Evolutionary conservation across 2,329 filamentous ascomycete species (phyloP), one percentile per base, ranked within the genome.

Genomic region (Colletotrichum cuscutae): DNA sequence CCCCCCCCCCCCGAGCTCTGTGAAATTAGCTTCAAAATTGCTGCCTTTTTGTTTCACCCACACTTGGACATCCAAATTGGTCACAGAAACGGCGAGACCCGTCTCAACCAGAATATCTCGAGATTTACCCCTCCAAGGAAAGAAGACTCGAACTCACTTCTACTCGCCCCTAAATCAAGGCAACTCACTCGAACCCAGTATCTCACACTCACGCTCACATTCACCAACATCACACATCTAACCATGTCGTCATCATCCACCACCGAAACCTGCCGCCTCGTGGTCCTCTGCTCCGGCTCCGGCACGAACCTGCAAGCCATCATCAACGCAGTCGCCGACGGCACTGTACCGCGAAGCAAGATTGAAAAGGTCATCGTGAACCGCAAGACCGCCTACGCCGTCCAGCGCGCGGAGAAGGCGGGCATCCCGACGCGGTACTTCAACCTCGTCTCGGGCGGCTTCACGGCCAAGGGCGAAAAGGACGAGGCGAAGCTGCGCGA

Each of bases 301-400:
- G 94, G 94, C 77, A 91, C 92, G 52, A 96, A 96, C 80, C 90
- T 95, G 24, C 93, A 96, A 85, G 93, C 93, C 70, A 87, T 97
- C 63, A 85, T 89, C 57, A 86, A 89, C 75, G 85, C 83, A 56
- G 80, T 85, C 30, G 78, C 82, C 7, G 77, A 80, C 4, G 84
- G 81, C 3, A 75, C 76, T 37, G 85, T 89, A 26, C 79, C 80
- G 7, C 76, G 82, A 57, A 84, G 84, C 66, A 78, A 79, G 28
- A 88, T 90, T 73, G 79, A 84, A 49, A 82, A 81, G 54, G 82
- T 90, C 42, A 80, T 86, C 22, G 84, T 86, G 12, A 89, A 89
- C 78, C 82, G 86, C 42, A 83, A 81, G 73, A 86, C 81, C 22
- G 87, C 87, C 5, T 85, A 82, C 70, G 86, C 87, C 1, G 62